These are phyloP conservation scores for Gyrodon lividus DNA, from an alignment of 768 basidiomycete species.

Conservation along the genomic window DNA sequence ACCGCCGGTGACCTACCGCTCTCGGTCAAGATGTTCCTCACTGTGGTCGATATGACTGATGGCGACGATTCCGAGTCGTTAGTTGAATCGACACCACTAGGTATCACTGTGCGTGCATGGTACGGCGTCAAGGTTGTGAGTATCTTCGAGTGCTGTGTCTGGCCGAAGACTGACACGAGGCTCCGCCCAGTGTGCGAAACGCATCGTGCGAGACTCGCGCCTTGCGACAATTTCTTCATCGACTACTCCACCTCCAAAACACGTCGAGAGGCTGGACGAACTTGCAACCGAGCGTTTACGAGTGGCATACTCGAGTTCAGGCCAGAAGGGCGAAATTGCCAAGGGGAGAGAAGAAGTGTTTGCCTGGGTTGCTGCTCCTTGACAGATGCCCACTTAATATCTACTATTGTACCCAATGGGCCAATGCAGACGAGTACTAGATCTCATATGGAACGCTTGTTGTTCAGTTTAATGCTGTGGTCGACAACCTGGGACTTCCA, in stretches of 20 bases:
- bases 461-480: no score
- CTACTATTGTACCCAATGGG: no score
- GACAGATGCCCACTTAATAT: background rate
- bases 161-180: constrained; percentile 3
- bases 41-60: constrained; percentile 77
- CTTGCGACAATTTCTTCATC: constrained; percentile 49
- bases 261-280: constrained; percentile 60
- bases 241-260: constrained; percentile 53
- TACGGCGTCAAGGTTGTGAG: constrained; percentile 79
- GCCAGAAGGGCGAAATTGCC: constrained; percentile 35
- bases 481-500: background rate
- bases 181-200: constrained; percentile 53
- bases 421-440: no score
- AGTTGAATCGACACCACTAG: constrained; percentile 49
- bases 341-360: constrained; percentile 44
- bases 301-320: constrained; percentile 55
- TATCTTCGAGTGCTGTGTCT: constrained; percentile 3
- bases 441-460: no score
- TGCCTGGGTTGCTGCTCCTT: constrained; percentile 39
- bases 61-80: constrained; percentile 49
- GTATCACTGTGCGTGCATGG: constrained; percentile 72
- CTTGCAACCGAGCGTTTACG: constrained; percentile 71
- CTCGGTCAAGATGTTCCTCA: constrained; percentile 76
- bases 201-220: constrained; percentile 44
- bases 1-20: constrained; percentile 72